Evolutionary conservation across 495 filamentous ascomycete species (phyloP).

Genomic region (Melanomma pulvis-pyrius): DNA sequence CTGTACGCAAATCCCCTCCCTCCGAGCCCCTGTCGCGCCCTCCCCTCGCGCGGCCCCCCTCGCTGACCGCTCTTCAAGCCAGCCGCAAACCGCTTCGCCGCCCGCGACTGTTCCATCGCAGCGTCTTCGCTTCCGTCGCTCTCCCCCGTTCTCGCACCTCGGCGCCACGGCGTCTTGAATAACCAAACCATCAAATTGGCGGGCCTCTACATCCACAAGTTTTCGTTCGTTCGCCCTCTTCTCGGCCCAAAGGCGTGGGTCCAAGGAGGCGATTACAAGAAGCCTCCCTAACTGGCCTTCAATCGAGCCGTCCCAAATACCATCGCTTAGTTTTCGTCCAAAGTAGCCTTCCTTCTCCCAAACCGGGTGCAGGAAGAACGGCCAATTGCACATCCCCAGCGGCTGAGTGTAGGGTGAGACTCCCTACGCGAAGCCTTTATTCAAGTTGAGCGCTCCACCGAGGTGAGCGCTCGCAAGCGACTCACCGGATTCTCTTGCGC

Average conservation of each 20-base stretch:
- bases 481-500: conserved; percentile 40
- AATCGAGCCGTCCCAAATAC: background rate
- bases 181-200: conserved; percentile 88
- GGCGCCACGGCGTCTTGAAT: conserved; percentile 37
- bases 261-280: conserved; percentile 92
- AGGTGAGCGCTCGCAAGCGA: conserved; percentile 48
- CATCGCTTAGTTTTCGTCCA: conserved; percentile 1
- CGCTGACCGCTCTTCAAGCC: conserved; percentile 17
- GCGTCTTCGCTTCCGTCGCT: conserved; percentile 5
- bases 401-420: conserved; percentile 53
- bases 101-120: conserved; percentile 23
- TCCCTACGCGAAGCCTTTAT: conserved; percentile 48
- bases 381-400: background rate
- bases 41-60: background rate
- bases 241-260: conserved; percentile 89
- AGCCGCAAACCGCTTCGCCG: background rate
- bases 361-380: conserved; percentile 1
- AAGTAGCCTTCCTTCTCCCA: conserved; percentile 2
- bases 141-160: conserved; percentile 2
- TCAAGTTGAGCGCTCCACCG: conserved; percentile 43
- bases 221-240: conserved; percentile 88
- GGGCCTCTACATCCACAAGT: conserved; percentile 74
- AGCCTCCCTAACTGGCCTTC: conserved; percentile 89
- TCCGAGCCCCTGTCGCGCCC: background rate
- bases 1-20: conserved; percentile 4